Evolutionary conservation across 352 stramenopile genomes (phyloP).

Genomic region (Globisporangium lucens): DNA sequence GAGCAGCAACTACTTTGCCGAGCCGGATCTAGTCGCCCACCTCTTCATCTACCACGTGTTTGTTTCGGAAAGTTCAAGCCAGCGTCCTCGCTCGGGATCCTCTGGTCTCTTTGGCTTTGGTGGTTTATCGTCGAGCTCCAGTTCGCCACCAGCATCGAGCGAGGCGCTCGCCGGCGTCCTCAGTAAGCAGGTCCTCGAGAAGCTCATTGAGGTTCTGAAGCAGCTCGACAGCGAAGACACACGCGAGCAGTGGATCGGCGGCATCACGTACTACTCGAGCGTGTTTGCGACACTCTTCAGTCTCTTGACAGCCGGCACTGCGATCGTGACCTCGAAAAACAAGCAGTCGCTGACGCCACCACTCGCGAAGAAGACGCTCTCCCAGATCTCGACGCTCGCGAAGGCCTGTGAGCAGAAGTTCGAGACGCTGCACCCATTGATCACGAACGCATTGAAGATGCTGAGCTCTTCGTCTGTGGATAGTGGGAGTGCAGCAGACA

Average conservation of each 20-base stretch:
- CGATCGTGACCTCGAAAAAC: slow-evolving; percentile 26
- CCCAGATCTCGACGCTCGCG: slow-evolving; percentile 14
- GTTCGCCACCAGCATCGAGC: neutral
- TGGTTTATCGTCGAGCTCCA: neutral
- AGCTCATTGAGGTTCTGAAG: slow-evolving; percentile 16
- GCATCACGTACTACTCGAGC: slow-evolving; percentile 62
- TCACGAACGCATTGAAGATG: slow-evolving; percentile 32
- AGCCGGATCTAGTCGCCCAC: slow-evolving; percentile 60
- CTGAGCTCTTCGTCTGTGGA: slow-evolving; percentile 13
- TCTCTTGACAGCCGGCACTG: slow-evolving; percentile 38
- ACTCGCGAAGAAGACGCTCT: slow-evolving; percentile 13
- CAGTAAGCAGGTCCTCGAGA: slow-evolving; percentile 32
- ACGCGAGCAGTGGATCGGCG: slow-evolving; percentile 47
- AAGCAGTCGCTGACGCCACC: neutral
- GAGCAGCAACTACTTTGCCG: slow-evolving; percentile 76
- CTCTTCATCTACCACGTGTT: slow-evolving; percentile 46
- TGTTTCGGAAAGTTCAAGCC: slow-evolving; percentile 8
- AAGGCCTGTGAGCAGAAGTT: slow-evolving; percentile 20
- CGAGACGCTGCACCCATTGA: slow-evolving; percentile 34
- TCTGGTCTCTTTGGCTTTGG: slow-evolving; percentile 12
- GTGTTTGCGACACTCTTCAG: slow-evolving; percentile 58
- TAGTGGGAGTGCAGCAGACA: neutral
- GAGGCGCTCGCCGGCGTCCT: slow-evolving; percentile 17
- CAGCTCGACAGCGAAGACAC: slow-evolving; percentile 12
- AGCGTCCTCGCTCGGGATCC: slow-evolving; percentile 10